Conservation (phyloP, 257 asterid genomes). For the Solanum piurae region DNA sequence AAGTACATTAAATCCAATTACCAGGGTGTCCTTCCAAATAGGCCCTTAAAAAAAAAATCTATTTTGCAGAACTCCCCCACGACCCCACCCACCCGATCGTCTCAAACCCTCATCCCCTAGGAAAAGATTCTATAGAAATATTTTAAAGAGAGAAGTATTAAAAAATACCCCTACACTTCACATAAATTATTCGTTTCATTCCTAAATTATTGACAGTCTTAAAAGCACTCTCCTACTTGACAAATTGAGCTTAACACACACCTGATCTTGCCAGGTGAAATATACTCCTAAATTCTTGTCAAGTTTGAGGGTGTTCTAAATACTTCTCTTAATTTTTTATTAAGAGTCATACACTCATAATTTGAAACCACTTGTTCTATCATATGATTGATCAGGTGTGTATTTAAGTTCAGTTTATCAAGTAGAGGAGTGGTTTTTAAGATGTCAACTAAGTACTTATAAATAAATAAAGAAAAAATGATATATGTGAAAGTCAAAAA, state of each 20-base stretch:
- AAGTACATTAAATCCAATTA: too few species aligned
- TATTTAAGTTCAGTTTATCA: too few species aligned
- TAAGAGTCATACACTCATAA: background rate
- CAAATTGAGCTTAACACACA: too few species aligned
- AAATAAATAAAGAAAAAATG: too few species aligned
- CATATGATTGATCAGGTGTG: rapidly evolving
- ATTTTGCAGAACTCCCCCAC: background rate
- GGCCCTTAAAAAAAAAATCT: background rate
- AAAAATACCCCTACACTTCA: rapidly evolving
- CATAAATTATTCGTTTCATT: background rate
- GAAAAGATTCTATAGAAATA: background rate
- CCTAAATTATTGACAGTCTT: background rate
- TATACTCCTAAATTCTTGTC: background rate
- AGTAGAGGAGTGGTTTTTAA: too few species aligned
- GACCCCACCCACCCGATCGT: too few species aligned
- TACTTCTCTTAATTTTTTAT: too few species aligned
- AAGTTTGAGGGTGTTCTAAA: background rate
- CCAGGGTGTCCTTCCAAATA: too few species aligned
- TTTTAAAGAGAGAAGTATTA: background rate
- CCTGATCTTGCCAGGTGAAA: too few species aligned
- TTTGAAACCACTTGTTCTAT: too few species aligned
- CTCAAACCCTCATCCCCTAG: background rate
- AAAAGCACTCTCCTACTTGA: background rate
- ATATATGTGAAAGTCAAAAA: too few species aligned
- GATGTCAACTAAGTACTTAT: too few species aligned